Conservation (phyloP, 345 rosid species). For the Eucalyptus cloeziana region DNA sequence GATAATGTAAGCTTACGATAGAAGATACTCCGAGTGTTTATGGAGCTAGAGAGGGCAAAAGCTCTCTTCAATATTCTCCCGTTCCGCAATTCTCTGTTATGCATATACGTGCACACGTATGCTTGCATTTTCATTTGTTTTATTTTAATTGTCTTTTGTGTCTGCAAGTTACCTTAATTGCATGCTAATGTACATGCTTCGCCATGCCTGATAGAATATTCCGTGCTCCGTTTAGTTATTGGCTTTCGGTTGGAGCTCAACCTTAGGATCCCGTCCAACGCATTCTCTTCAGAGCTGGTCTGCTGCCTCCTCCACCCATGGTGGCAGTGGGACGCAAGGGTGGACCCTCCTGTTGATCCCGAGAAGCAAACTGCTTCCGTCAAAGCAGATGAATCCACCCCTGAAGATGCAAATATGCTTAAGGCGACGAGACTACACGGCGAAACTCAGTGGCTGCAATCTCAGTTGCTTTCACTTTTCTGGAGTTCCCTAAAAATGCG, state of each 20-base stretch:
- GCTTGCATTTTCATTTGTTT: neutral
- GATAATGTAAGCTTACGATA: neutral
- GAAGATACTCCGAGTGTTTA: neutral
- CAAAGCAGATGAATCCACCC: neutral
- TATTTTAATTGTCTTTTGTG: neutral
- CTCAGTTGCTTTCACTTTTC: neutral
- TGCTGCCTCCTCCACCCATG: slow-evolving; percentile 95
- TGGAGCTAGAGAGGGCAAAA: neutral
- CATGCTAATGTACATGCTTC: neutral
- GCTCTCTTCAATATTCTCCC: neutral
- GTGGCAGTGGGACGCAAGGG: slow-evolving; percentile 76
- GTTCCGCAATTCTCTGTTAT: neutral
- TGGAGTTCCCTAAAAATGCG: neutral
- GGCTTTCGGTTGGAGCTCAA: slow-evolving; percentile 95
- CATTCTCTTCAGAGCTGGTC: slow-evolving; percentile 72
- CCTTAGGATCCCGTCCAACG: slow-evolving; percentile 79
- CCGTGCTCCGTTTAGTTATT: slow-evolving; percentile 32
- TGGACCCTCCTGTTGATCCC: slow-evolving; percentile 47
- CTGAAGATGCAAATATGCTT: neutral
- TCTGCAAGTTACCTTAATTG: neutral
- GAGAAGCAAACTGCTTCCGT: slow-evolving; percentile 12
- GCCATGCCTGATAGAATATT: neutral
- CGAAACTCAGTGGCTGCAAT: neutral
- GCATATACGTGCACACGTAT: neutral
- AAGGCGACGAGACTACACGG: neutral